Evolutionary conservation across 495 filamentous ascomycete species (phyloP), one percentile per base, ranked within the genome.

Genomic region (Hypoxylon cercidicola): DNA sequence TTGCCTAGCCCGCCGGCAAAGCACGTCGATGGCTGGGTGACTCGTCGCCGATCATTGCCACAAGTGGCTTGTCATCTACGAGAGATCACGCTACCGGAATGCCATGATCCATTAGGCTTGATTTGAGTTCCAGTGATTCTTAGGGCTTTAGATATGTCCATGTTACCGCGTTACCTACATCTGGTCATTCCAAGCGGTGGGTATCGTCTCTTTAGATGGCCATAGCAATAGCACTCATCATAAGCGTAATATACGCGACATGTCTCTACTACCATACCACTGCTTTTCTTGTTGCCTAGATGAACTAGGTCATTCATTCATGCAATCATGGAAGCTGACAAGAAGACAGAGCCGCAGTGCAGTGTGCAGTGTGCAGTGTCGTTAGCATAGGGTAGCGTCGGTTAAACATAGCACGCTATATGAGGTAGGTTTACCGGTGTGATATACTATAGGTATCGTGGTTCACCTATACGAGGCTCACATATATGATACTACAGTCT

Each of bases 81-180:
- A 57, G 35, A 65, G 56, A 69, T 65, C 62, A 65, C 66, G 51
- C 34, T 65, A 61, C 61, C 56, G 56, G 66, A 69, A 57, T 65
- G 51, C 57, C 28, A 65, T 51, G 15, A 30, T 47, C 55, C 55
- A 56, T 64, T 60, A 43, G 56, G 54, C 45, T 34, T 49, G 51
- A 53, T 69, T 60, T 56, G 23, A 65, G 56, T 62, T 49, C 51
- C 30, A 60, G 34, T 35, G 40, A 53, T 15, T 23, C 39, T 49
- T 43, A 51, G 7, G 52, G 44, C 41, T 50, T 51, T 41, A 15
- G 52, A 60, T n/a, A 43, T 48, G 46, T 41, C 32, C 40, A 48
- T 40, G 25, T 48, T 48, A 45, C 37, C 39, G 13, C 20, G 52
- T 32, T 32, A 45, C 37, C 52, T 47, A 11, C 30, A 47, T 55